phyloP scores from a whole-genome alignment of 2,329 filamentous ascomycete genomes.

The Scolecobasidium constrictum region DNA sequence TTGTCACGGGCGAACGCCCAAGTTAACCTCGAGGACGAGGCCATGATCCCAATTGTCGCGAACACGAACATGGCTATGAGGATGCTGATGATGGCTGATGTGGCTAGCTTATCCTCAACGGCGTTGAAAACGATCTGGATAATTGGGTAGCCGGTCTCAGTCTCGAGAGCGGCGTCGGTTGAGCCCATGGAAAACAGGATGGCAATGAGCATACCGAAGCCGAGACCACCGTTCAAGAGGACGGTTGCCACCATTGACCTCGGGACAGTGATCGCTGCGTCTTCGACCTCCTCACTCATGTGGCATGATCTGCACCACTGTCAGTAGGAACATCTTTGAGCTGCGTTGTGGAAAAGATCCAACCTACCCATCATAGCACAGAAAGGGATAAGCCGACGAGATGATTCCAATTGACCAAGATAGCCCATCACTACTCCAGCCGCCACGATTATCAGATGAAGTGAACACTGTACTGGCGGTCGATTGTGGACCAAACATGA shows the following conservation, averaged over 20 bases:
- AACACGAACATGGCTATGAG: slow-evolving; percentile 19
- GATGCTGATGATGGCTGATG: slow-evolving; percentile 18
- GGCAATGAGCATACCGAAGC: slow-evolving; percentile 10
- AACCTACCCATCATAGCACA: background rate
- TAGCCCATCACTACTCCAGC: slow-evolving; percentile 16
- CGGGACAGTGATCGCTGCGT: slow-evolving; percentile 24
- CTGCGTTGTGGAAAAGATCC: background rate
- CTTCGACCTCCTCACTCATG: slow-evolving; percentile 20
- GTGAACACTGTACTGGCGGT: slow-evolving; percentile 16
- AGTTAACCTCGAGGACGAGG: slow-evolving; percentile 22
- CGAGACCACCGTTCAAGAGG: slow-evolving; percentile 9
- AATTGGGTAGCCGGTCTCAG: slow-evolving; percentile 8
- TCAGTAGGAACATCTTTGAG: background rate
- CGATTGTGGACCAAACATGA: slow-evolving; percentile 17
- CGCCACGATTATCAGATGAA: slow-evolving; percentile 13
- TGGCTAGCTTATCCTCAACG: slow-evolving; percentile 7
- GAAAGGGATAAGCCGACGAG: slow-evolving; percentile 5
- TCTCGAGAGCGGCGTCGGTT: slow-evolving; percentile 3
- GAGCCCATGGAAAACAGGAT: slow-evolving; percentile 26
- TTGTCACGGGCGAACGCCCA: slow-evolving; percentile 25
- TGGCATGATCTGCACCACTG: slow-evolving; percentile 9
- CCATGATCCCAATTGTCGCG: slow-evolving; percentile 18
- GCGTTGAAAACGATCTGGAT: slow-evolving; percentile 19
- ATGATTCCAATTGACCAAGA: slow-evolving; percentile 8
- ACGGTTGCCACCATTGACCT: slow-evolving; percentile 30